phyloP scores from a whole-genome alignment of 106 monocot species.

The Vanilla planifolia region DNA sequence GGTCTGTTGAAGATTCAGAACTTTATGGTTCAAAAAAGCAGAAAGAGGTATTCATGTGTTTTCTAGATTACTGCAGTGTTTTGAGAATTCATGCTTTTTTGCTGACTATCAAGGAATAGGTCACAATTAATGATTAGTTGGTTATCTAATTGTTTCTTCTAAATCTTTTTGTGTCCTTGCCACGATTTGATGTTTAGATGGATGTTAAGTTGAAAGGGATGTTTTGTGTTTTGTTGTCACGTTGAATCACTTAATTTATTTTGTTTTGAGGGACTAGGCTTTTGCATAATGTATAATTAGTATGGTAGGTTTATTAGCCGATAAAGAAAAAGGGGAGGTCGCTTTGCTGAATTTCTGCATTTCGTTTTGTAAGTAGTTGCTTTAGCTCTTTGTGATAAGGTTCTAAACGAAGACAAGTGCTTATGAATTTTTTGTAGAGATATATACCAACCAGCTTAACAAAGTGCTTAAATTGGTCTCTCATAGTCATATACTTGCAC shows the following conservation, averaged over 20 bases:
- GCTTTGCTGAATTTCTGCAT: no score
- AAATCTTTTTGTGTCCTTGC: not conserved
- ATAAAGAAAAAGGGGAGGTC: no score
- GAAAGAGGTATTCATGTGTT: slow-evolving; percentile 48
- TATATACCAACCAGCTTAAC: no score
- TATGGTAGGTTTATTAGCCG: no score
- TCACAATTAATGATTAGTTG: not conserved
- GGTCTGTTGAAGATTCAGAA: slow-evolving; percentile 94
- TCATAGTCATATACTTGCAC: no score
- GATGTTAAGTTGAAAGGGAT: not conserved
- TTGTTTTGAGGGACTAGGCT: not conserved
- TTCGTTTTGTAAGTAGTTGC: no score
- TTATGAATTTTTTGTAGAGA: no score
- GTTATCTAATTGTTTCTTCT: not conserved
- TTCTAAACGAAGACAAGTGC: no score
- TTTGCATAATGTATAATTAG: no score
- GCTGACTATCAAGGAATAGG: not conserved
- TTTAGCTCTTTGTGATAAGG: no score
- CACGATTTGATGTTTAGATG: not conserved
- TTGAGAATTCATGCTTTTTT: not conserved
- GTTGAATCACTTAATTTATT: not conserved
- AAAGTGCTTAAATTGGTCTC: no score
- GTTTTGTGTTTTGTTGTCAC: not conserved
- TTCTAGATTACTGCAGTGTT: slow-evolving; percentile 1
- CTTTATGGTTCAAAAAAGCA: slow-evolving; percentile 61